phyloP scores from a whole-genome alignment of 2,329 filamentous ascomycete genomes.

The Aureobasidium sp. region DNA sequence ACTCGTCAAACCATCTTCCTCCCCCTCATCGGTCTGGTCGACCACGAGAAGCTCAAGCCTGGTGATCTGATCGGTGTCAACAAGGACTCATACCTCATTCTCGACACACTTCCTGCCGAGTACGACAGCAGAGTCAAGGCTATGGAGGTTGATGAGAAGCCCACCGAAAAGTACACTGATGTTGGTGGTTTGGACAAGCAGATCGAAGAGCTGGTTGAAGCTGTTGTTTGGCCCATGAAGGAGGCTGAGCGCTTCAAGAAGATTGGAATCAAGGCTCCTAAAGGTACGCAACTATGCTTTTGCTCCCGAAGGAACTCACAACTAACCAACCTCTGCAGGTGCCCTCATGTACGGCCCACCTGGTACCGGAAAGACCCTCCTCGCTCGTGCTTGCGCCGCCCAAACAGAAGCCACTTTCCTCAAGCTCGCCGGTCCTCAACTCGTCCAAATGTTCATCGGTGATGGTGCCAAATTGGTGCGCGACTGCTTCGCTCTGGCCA shows the following conservation, averaged over 20 bases:
- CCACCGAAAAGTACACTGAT: constrained; percentile 97
- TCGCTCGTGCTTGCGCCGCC: constrained; percentile 91
- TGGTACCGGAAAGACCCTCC: constrained; percentile 82
- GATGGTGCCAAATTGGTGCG: constrained; percentile 96
- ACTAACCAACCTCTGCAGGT: constrained; percentile 47
- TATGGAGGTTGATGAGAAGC: constrained; percentile 99
- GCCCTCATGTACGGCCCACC: constrained; percentile 96
- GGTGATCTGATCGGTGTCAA: constrained; percentile 97
- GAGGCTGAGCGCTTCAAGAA: constrained; percentile 99
- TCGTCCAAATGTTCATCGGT: constrained; percentile 99
- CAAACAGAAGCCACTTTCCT: constrained; percentile 98
- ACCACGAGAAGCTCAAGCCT: constrained; percentile 90
- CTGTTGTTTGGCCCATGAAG: constrained; percentile 99
- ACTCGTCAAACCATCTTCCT: constrained; percentile 98
- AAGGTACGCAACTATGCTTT: constrained; percentile 56
- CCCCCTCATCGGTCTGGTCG: constrained; percentile 91
- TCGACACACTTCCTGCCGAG: constrained; percentile 93
- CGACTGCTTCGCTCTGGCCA: constrained; percentile 94
- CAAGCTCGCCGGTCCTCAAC: constrained; percentile 92
- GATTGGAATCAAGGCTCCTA: constrained; percentile 98
- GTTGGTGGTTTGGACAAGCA: constrained; percentile 97
- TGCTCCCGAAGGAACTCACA: neutral
- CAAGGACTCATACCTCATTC: constrained; percentile 95
- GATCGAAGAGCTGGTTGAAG: constrained; percentile 97
- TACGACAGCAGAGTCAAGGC: constrained; percentile 99